Evolutionary conservation across 176 grass and related monocot genomes (phyloP), one percentile per base, ranked within the genome.

Genomic region (Poa pratensis): DNA sequence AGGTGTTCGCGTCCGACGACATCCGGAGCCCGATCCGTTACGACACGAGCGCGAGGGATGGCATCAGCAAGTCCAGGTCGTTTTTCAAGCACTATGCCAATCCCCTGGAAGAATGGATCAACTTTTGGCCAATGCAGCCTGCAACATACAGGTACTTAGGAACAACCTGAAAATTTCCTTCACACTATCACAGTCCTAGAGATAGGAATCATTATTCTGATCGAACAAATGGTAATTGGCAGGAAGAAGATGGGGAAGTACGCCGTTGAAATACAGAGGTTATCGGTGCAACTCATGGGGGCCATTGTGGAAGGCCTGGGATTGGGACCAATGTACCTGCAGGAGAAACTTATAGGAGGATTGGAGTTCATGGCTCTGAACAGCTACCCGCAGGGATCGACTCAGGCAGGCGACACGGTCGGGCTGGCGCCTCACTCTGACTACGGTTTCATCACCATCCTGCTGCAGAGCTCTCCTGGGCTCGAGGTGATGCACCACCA

Each of bases 41-140:
- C 63, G 86, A 91, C 27, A 90, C 84, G 1, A 88, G 71, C n/a
- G 84, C 81, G 19, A 53, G 65, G 61, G 87, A 83, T 15, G 83
- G 86, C 19, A 86, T 79, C 49, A 82, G 77, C 49, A 84, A 67
- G 67, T 80, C 75, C 20, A 88, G 95, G 63, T 79, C 77, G 17
- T 90, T 97, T 58, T 79, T 97, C 15, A 97, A 97, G 85, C 95
- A 94, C 64, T 91, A 93, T 2, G 92, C 92, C 6, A 90, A 94
- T 46, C 92, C 95, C 37, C 79, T 94, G 3, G 17, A 76, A 3
- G 64, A 93, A 24, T 97, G 92, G 95, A 60, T 88, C 73, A 48
- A 74, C 3, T 64, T 76, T 60, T 97, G 92, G 95, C 95, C 92
- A 27, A 68, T n/a, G 32, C 81, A 89, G 1, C 95, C 87, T 18